Evolutionary conservation across 257 asterid species (phyloP).

Genomic region (Perilla frutescens): DNA sequence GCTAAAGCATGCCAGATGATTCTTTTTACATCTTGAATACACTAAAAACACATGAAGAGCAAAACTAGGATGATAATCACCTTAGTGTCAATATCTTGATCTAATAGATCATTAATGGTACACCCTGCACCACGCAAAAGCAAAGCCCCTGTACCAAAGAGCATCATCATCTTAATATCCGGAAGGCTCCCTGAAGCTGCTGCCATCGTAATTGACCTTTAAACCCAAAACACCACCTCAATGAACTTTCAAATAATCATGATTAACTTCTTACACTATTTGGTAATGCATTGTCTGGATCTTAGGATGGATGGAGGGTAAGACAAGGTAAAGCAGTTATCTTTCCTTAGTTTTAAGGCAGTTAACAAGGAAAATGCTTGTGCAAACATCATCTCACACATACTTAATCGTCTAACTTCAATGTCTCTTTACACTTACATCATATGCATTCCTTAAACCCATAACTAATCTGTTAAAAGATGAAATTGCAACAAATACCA

Average conservation of each 20-base stretch:
- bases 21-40: conserved; percentile 1
- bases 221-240: conserved; percentile 31
- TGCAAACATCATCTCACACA: neutral
- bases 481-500: neutral
- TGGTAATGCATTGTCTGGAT: neutral
- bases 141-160: conserved; percentile 90
- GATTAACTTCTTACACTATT: neutral
- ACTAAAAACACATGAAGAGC: conserved; percentile 8
- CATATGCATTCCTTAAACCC: neutral
- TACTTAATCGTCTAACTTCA: neutral
- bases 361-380: neutral
- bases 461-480: neutral
- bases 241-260: conserved; percentile 24
- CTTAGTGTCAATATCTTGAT: conserved; percentile 88
- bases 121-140: conserved; percentile 96
- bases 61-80: conserved; percentile 39
- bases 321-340: neutral
- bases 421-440: conserved; percentile 5
- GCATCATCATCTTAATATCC: conserved; percentile 78
- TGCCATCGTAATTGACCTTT: conserved; percentile 89
- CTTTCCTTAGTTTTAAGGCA: neutral
- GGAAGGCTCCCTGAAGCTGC: conserved; percentile 84
- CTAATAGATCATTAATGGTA: conserved; percentile 86
- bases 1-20: conserved; percentile 20
- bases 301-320: neutral